Conservation (phyloP, 2,329 filamentous ascomycete genomes). For the Cytospora schulzeri region DNA sequence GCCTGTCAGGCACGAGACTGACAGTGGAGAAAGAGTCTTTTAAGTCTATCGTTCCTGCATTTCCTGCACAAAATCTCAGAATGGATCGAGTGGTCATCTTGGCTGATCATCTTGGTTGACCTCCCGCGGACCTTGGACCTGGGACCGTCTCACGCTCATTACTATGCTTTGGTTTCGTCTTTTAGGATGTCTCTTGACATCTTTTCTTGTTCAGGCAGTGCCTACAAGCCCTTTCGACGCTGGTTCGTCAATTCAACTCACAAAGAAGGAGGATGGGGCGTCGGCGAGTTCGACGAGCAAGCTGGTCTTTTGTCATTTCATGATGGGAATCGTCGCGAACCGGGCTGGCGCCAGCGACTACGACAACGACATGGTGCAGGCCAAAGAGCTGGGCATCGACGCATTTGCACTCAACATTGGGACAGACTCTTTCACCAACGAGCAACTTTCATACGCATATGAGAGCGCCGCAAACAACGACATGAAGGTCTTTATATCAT, state of each 20-base stretch:
- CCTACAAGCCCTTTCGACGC: slow-evolving; percentile 12
- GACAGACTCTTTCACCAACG: slow-evolving; percentile 43
- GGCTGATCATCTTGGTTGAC: background rate
- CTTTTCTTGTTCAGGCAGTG: slow-evolving; percentile 14
- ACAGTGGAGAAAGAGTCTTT: background rate
- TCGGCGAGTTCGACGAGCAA: slow-evolving; percentile 17
- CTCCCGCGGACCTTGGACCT: background rate
- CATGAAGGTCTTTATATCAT: slow-evolving; percentile 60
- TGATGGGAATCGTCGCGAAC: slow-evolving; percentile 27
- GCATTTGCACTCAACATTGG: slow-evolving; percentile 38
- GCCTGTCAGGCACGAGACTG: background rate
- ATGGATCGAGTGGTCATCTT: slow-evolving; percentile 11
- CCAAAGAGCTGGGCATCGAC: slow-evolving; percentile 34
- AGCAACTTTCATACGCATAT: slow-evolving; percentile 51
- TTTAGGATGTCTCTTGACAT: slow-evolving; percentile 14
- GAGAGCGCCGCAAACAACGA: slow-evolving; percentile 47
- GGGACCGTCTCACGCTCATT: background rate
- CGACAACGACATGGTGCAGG: slow-evolving; percentile 27
- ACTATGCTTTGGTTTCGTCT: slow-evolving; percentile 22
- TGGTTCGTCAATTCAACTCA: slow-evolving; percentile 1
- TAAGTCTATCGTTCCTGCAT: slow-evolving; percentile 2
- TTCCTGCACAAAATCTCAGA: slow-evolving; percentile 1
- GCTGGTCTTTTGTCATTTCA: slow-evolving; percentile 28
- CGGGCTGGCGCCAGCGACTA: slow-evolving; percentile 27
- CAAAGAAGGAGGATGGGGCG: slow-evolving; percentile 10